Percentiles rank a stretch among this genome's conserved stretches.
Conservation (phyloP, 805 yeast genomes). For the Komagataella pastoris region DNA sequence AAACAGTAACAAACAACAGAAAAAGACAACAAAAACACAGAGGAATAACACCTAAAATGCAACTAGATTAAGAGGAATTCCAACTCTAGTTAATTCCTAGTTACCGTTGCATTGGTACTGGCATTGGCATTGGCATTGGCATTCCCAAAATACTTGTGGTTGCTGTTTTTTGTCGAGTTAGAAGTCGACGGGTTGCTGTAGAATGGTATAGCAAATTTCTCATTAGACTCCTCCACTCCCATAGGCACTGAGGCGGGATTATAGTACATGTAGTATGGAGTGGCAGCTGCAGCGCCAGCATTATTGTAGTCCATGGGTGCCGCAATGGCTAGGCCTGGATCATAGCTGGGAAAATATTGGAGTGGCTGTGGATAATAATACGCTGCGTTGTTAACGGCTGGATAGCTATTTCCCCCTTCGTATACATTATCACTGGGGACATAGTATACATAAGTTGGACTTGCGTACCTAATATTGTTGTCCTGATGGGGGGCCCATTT, state of each 20-base stretch:
- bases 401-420: neutral
- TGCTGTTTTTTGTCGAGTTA: neutral
- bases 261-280: conserved; percentile 18
- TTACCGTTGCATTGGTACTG: neutral
- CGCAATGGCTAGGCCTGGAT: conserved; percentile 6
- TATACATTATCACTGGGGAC: neutral
- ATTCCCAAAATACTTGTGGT: neutral
- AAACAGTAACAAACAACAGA: neutral
- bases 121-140: neutral
- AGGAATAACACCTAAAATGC: neutral
- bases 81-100: neutral
- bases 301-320: conserved; percentile 1
- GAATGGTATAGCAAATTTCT: neutral
- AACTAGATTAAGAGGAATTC: neutral
- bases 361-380: conserved; percentile 1
- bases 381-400: neutral
- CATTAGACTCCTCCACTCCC: neutral
- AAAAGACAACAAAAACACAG: neutral
- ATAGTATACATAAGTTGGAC: conserved; percentile 1
- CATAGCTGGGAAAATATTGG: conserved; percentile 11
- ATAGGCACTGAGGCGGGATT: conserved; percentile 6
- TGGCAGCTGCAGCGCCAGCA: conserved; percentile 9
- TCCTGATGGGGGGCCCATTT: conserved; percentile 3
- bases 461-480: conserved; percentile 1
- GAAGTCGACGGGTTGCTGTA: neutral